A percentile compares a stretch with the other conserved stretches of the same genome.
Evolutionary conservation across 176 grass and related monocot genomes (phyloP).

Genomic region (Alopecurus myosuroides): DNA sequence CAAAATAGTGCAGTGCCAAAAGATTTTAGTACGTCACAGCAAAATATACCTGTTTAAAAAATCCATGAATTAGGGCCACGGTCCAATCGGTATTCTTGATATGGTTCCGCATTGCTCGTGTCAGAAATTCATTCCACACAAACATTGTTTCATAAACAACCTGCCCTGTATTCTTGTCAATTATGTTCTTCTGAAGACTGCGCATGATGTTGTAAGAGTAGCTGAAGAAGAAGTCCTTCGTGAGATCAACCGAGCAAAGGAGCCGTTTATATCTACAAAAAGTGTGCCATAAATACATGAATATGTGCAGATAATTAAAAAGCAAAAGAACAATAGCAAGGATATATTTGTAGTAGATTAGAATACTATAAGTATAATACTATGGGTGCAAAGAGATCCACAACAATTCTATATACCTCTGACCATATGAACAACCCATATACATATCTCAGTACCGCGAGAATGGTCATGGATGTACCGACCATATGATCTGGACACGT

Average conservation of each 20-base stretch:
- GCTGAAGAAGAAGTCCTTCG: conserved; percentile 99
- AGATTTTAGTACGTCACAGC: not conserved
- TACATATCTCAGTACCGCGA: conserved; percentile 43
- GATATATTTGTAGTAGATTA: not conserved
- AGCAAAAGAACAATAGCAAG: not conserved
- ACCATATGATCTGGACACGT: conserved; percentile 25
- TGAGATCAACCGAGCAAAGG: conserved; percentile 78
- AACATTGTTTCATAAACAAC: conserved; percentile 93
- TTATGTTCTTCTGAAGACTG: conserved; percentile 94
- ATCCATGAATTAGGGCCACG: conserved; percentile 84
- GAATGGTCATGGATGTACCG: conserved; percentile 24
- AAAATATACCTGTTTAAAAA: conserved; percentile 87
- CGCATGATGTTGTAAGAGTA: conserved; percentile 99
- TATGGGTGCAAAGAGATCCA: conserved; percentile 23
- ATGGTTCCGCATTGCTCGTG: conserved; percentile 64
- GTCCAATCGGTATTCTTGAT: conserved; percentile 91
- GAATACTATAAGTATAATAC: conserved; percentile 9
- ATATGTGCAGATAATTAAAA: conserved; percentile 1
- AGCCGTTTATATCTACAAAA: conserved; percentile 87
- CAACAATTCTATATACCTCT: conserved; percentile 50
- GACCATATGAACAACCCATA: conserved; percentile 41
- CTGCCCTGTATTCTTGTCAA: conserved; percentile 45
- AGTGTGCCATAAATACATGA: conserved; percentile 19
- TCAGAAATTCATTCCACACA: conserved; percentile 97
- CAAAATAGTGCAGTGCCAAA: not conserved